Evolutionary conservation across 2,329 filamentous ascomycete genomes (phyloP).

Genomic region (Penicillium freii): DNA sequence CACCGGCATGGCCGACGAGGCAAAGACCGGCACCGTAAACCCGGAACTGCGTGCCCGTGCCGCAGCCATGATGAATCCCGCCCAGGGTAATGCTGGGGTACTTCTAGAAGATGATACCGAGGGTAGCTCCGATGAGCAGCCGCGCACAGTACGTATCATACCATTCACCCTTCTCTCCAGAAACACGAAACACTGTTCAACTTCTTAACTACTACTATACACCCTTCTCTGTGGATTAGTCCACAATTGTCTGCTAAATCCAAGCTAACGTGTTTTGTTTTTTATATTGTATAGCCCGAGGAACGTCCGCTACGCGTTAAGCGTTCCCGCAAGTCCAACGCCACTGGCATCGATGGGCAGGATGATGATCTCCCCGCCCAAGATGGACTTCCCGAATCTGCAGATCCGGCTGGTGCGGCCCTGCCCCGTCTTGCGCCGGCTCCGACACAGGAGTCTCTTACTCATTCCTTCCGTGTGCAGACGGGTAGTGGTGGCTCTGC

Average conservation of each 20-base stretch:
- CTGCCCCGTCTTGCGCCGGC: conserved; percentile 38
- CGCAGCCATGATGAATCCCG: conserved; percentile 32
- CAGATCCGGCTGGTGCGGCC: conserved; percentile 17
- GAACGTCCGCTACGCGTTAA: conserved; percentile 48
- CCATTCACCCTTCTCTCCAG: no score
- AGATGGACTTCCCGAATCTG: conserved; percentile 23
- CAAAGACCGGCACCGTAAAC: conserved; percentile 30
- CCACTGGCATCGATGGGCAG: conserved; percentile 24
- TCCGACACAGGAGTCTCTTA: conserved; percentile 39
- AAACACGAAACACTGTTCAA: no score
- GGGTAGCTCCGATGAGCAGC: conserved; percentile 45
- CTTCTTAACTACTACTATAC: background rate
- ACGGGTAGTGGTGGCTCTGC: conserved; percentile 29
- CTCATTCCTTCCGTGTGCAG: conserved; percentile 39
- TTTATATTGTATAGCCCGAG: conserved; percentile 37
- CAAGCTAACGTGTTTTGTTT: conserved; percentile 2
- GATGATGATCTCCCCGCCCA: conserved; percentile 26
- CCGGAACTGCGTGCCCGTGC: conserved; percentile 40
- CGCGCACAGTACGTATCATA: conserved; percentile 39
- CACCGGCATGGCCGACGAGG: conserved; percentile 44
- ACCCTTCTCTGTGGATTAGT: background rate
- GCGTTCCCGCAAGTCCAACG: conserved; percentile 42
- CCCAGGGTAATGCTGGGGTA: conserved; percentile 9
- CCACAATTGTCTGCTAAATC: background rate
- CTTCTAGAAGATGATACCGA: conserved; percentile 44